Conservation (phyloP, 371 early-diverging fungal species). For the Lichtheimia hyalospora region DNA sequence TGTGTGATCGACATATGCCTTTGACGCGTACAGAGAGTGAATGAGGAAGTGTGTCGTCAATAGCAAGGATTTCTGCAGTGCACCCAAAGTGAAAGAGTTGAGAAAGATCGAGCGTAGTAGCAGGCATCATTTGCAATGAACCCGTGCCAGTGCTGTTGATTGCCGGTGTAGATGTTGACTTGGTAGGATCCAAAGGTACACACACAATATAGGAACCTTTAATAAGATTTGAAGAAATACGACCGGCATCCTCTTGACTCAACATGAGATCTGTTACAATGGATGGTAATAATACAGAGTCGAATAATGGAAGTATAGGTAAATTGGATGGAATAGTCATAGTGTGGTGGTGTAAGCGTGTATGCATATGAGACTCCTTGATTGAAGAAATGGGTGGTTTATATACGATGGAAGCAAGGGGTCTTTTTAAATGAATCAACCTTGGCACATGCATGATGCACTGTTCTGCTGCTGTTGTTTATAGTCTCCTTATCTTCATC, state of each 20-base stretch:
- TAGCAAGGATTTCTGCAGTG: conserved; percentile 24
- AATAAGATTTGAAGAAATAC: not conserved
- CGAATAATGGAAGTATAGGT: conserved; percentile 26
- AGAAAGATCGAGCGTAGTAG: conserved; percentile 4
- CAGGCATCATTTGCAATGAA: not conserved
- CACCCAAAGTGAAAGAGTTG: conserved; percentile 26
- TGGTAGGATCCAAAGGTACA: conserved; percentile 15
- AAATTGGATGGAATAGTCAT: conserved; percentile 11
- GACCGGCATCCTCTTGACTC: conserved; percentile 15
- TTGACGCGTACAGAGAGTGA: conserved; percentile 20
- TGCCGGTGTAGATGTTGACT: not conserved
- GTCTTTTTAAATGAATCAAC: too few species aligned
- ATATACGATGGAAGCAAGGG: too few species aligned
- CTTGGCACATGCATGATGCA: too few species aligned
- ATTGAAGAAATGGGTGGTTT: too few species aligned
- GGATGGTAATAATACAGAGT: conserved; percentile 32
- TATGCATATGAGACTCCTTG: too few species aligned
- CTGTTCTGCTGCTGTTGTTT: too few species aligned
- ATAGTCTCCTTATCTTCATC: too few species aligned
- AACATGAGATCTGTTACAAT: conserved; percentile 23
- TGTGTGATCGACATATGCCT: conserved; percentile 34
- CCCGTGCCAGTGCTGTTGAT: not conserved
- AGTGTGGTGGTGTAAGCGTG: not conserved
- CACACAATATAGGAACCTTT: conserved; percentile 25
- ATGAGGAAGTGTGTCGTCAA: conserved; percentile 25